Evolutionary conservation across 495 filamentous ascomycete species (phyloP).

Genomic region (Annulohypoxylon maeteangense): DNA sequence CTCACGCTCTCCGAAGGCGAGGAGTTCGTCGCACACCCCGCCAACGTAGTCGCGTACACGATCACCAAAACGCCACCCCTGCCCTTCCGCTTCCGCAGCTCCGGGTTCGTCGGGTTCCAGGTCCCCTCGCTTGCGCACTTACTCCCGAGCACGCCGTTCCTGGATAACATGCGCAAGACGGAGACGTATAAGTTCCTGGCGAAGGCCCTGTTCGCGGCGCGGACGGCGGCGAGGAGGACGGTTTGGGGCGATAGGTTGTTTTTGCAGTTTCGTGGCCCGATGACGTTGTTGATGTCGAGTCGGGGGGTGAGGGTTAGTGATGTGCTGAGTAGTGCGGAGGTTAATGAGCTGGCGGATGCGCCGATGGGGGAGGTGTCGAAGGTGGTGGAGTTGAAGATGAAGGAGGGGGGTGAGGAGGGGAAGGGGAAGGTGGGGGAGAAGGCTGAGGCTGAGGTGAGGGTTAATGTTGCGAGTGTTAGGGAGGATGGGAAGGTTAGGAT

Average conservation of each 20-base stretch:
- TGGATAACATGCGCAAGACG: conserved; percentile 73
- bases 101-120: conserved; percentile 74
- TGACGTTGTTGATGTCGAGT: conserved; percentile 85
- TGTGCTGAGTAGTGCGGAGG: conserved; percentile 74
- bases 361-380: conserved; percentile 67
- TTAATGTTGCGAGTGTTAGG: conserved; percentile 68
- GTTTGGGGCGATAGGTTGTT: conserved; percentile 97
- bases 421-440: conserved; percentile 48
- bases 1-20: conserved; percentile 80
- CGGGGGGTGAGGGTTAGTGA: conserved; percentile 80
- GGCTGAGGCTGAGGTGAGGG: conserved; percentile 33
- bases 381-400: conserved; percentile 57
- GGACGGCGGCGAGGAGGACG: conserved; percentile 78
- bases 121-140: conserved; percentile 71
- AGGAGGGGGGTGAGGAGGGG: conserved; percentile 51
- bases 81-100: conserved; percentile 86
- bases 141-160: conserved; percentile 69
- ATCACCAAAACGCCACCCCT: conserved; percentile 75
- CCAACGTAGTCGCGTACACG: conserved; percentile 90
- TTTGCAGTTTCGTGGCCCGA: conserved; percentile 86
- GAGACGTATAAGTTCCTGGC: conserved; percentile 74
- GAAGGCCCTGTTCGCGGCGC: conserved; percentile 67
- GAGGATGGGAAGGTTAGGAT: conserved; percentile 76
- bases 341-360: conserved; percentile 86
- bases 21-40: conserved; percentile 85